Evolutionary conservation across 2,329 filamentous ascomycete species (phyloP), one percentile per base, ranked within the genome.

Genomic region (Monilinia vaccinii-corymbosi): DNA sequence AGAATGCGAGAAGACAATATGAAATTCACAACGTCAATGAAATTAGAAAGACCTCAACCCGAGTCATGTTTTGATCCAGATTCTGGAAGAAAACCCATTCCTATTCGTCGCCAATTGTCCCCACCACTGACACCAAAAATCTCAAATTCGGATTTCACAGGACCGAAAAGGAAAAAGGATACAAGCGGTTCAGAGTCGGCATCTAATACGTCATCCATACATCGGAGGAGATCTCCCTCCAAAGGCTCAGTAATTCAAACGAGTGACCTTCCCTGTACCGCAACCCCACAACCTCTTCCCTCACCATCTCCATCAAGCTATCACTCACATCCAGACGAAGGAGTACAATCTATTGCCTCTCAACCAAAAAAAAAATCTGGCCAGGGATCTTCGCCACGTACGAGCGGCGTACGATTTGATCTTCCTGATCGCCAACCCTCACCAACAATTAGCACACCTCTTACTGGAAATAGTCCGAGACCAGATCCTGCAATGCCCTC

Each of bases 11-110:
- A 72, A 53, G 70, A 72, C 1, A 71, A 72, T 47, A 68, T 67
- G 62, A 72, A 72, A 63, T 72, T 68, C 42, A 65, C 65, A 25
- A 64, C 62, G 25, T 68, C 67, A 8, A 69, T 72, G 60, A 72
- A 72, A 57, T 23, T 61, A 2, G 63, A 69, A 56, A 63, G 65
- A 46, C 60, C 60, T 44, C 66, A 62, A 40, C 67, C 69, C 6
- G 67, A 68, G 25, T 55, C 56, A n/a, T 46, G 50, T 18, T 47
- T 50, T 56, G 56, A 57, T 21, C 34, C 45, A 32, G 45, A 31
- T 31, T n/a, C 28, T 16, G 53, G 48, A 36, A 38, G 7, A 38
- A 34, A 59, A 32, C 9, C 40, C 2, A 21, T 21, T 2, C 23
- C 21, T 36, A 38, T 31, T 34, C 38, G 14, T 40, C 21, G 45